Evolutionary conservation across 2,329 filamentous ascomycete species (phyloP), one percentile per base, ranked within the genome.

Genomic region (Cladosporium sp.): DNA sequence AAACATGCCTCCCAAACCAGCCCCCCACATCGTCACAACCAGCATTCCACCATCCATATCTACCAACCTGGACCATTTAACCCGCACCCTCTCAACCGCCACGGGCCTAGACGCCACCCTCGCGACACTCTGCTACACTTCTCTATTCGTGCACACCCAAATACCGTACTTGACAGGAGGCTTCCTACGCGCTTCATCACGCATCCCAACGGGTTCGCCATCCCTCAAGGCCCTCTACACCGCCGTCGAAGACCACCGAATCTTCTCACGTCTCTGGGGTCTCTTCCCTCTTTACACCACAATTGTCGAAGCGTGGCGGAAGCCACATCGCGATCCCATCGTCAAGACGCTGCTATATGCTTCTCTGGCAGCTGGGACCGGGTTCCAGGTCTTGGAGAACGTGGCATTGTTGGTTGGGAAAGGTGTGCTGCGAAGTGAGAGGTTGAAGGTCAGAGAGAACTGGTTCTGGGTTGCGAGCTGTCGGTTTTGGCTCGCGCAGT

Each of bases 331-430:
- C 5, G 82, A 83, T 65, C 70, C 66, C 2, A 63, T 75, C 45
- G 74, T 79, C 61, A 78, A 74, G 63, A 61, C 69, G 17, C 75
- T 96, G 45, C 83, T 83, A 20, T 87, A 85, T 72, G 76, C 82
- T 6, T 89, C 94, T 71, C 83, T 96, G 19, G 62, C 80, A 10
- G 79, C 84, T 10, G 88, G 89, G 71, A 74, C 88, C 9, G 70
- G 77, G 9, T 96, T 89, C 77, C 91, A 97, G 74, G 75, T 83
- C 1, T 79, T 93, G 39, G 94, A 99, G 78, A 97, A 96, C 74
- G 80, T 82, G 37, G 88, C 88, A 15, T 96, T 88, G 76, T 80
- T 97, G 36, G 80, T 85, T 3, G 78, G 79, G 60, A 91, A 91
- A 71, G 86, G 87, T 19, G 82, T 95, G 3, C 70, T 96, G 28